Evolutionary conservation across 257 asterid genomes (phyloP).

Genomic region (Nicotiana tabacum): DNA sequence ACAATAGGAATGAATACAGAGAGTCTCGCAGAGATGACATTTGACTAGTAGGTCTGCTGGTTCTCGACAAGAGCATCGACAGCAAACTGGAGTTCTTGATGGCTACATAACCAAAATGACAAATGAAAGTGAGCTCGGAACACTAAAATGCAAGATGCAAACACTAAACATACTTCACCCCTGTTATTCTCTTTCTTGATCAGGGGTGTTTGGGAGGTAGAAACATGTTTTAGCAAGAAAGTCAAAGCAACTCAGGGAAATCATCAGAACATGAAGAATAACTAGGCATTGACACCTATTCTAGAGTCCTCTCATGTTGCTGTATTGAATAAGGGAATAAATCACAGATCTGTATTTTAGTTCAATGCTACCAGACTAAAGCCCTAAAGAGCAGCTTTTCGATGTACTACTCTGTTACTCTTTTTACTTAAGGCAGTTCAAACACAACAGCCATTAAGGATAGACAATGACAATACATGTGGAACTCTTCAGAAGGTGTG

Average conservation of each 20-base stretch:
- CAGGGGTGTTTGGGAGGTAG: background rate
- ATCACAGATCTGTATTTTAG: background rate
- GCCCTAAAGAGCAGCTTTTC: background rate
- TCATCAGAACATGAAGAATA: background rate
- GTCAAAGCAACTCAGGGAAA: background rate
- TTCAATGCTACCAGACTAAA: background rate
- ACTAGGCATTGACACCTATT: background rate
- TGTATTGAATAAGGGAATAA: background rate
- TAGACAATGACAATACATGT: background rate
- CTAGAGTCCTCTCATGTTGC: background rate
- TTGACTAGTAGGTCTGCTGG: slow-evolving; percentile 68
- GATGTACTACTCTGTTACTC: background rate
- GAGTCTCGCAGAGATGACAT: slow-evolving; percentile 52
- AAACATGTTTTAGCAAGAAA: background rate
- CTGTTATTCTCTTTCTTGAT: background rate
- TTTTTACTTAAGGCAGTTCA: background rate
- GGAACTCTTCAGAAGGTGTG: background rate
- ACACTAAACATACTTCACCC: background rate
- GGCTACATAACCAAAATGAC: slow-evolving; percentile 27
- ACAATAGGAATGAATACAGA: slow-evolving; percentile 65
- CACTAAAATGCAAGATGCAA: background rate
- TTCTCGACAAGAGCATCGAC: slow-evolving; percentile 57
- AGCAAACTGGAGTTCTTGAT: slow-evolving; percentile 43
- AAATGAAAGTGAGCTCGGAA: background rate
- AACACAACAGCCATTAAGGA: background rate